Evolutionary conservation across 805 yeast species (phyloP).

Genomic region (Zygosaccharomyces kombuchaensis): DNA sequence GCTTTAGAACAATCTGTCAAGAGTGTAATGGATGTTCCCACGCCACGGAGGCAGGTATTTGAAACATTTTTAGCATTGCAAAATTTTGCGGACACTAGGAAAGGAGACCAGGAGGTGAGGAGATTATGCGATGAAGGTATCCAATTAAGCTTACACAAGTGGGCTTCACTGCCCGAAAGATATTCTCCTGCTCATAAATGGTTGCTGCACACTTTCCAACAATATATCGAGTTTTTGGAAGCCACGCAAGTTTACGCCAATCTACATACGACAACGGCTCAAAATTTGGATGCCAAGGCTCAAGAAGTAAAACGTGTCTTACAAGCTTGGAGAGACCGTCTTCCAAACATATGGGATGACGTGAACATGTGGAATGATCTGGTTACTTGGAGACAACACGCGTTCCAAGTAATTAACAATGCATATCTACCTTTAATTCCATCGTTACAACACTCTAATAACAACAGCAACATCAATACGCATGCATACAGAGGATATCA

Average conservation of each 20-base stretch:
- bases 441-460: constrained; percentile 66
- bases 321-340: constrained; percentile 96
- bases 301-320: constrained; percentile 91
- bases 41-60: constrained; percentile 92
- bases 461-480: constrained; percentile 71
- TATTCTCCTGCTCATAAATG: constrained; percentile 83
- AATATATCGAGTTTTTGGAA: constrained; percentile 94
- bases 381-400: constrained; percentile 98
- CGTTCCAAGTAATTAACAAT: constrained; percentile 91
- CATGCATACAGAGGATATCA: constrained; percentile 97
- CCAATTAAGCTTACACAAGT: constrained; percentile 82
- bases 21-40: constrained; percentile 97
- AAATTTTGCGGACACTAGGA: constrained; percentile 88
- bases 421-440: constrained; percentile 92
- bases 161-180: constrained; percentile 82
- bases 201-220: constrained; percentile 90
- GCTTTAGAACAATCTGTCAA: constrained; percentile 91
- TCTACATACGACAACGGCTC: constrained; percentile 83
- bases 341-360: constrained; percentile 97
- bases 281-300: constrained; percentile 84
- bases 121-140: constrained; percentile 93
- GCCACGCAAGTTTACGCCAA: constrained; percentile 92
- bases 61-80: constrained; percentile 92
- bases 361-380: constrained; percentile 96
- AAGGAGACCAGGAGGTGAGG: constrained; percentile 77